phyloP scores from a whole-genome alignment of 2,329 filamentous ascomycete genomes.

The Fusarium graminum region DNA sequence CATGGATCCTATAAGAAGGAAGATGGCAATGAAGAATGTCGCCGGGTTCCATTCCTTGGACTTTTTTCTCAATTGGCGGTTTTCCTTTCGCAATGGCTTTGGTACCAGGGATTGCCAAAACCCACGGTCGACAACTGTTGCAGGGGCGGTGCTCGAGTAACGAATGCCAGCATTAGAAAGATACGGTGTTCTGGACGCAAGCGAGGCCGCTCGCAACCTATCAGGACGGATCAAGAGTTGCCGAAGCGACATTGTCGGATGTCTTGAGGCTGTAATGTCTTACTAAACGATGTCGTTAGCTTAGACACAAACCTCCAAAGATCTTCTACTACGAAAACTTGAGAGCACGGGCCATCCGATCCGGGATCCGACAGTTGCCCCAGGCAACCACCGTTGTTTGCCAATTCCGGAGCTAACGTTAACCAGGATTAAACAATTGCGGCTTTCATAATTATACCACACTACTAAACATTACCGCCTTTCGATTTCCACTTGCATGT shows the following conservation, averaged over 20 bases:
- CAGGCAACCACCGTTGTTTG: constrained; percentile 54
- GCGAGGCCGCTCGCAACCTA: constrained; percentile 11
- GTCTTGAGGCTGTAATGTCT: constrained; percentile 6
- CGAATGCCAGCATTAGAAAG: constrained; percentile 40
- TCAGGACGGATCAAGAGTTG: constrained; percentile 18
- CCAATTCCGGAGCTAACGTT: constrained; percentile 40
- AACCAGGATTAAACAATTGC: constrained; percentile 25
- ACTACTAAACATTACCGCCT: constrained; percentile 22
- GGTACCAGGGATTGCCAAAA: constrained; percentile 80
- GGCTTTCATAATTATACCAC: constrained; percentile 28
- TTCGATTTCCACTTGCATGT: constrained; percentile 43
- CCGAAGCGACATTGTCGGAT: constrained; percentile 36
- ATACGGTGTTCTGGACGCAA: constrained; percentile 7
- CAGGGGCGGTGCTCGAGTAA: constrained; percentile 57
- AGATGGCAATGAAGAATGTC: constrained; percentile 85
- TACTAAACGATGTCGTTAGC: constrained; percentile 16
- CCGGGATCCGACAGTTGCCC: constrained; percentile 52
- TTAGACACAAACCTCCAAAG: constrained; percentile 23
- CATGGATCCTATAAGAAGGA: constrained; percentile 91
- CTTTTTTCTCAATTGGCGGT: constrained; percentile 57
- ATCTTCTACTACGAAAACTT: constrained; percentile 37
- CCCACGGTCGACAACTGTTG: constrained; percentile 67
- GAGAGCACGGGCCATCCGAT: constrained; percentile 42
- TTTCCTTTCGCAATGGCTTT: constrained; percentile 69
- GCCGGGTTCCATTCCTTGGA: constrained; percentile 82